Evolutionary conservation across 805 yeast species (phyloP).

Genomic region (Lipomyces sp.): DNA sequence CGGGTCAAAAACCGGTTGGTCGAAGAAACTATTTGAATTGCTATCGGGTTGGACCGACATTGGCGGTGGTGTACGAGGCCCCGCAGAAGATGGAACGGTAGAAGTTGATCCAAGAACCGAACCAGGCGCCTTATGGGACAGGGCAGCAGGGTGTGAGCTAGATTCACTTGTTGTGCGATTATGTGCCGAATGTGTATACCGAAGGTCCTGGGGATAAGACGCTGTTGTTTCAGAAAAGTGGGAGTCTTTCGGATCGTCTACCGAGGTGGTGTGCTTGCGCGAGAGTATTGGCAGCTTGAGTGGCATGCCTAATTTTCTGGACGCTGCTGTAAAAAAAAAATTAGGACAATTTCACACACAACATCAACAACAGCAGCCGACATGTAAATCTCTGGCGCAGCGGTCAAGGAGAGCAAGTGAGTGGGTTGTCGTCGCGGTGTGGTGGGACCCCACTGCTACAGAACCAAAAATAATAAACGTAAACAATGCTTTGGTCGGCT

Average conservation of each 20-base stretch:
- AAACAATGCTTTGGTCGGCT: no score
- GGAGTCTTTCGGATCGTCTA: constrained; percentile 11
- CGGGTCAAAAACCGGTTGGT: constrained; percentile 7
- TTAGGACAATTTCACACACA: background rate
- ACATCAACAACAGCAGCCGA: no score
- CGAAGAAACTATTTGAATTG: constrained; percentile 8
- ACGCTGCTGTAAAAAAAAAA: background rate
- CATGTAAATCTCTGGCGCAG: background rate
- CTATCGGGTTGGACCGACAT: background rate
- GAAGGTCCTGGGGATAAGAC: background rate
- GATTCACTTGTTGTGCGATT: background rate
- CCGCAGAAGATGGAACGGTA: constrained; percentile 8
- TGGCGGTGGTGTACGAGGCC: constrained; percentile 14
- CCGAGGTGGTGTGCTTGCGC: constrained; percentile 11
- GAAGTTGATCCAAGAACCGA: constrained; percentile 3
- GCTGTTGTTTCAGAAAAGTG: background rate
- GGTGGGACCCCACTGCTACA: background rate
- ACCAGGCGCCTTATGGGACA: background rate
- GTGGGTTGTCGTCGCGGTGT: background rate
- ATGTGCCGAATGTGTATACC: constrained; percentile 1
- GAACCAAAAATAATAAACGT: background rate
- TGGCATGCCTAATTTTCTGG: constrained; percentile 2
- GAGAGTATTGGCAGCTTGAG: constrained; percentile 12
- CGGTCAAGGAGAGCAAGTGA: background rate
- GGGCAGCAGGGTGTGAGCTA: background rate